These are phyloP conservation scores for Backusella tuberculispora DNA, from an alignment of 192 early-diverging fungal species.

Conservation along the genomic window DNA sequence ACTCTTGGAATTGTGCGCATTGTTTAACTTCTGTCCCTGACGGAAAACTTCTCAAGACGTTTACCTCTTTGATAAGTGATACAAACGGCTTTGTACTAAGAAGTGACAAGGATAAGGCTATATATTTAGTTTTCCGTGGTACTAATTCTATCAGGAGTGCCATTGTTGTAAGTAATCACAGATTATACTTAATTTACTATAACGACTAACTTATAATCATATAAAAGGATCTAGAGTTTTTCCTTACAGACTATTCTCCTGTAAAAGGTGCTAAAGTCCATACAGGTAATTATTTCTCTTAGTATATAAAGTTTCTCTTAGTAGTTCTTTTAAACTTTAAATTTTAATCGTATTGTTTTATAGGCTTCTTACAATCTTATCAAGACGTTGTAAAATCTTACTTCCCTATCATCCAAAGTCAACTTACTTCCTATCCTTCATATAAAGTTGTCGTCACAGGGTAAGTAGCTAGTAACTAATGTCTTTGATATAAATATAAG, in stretches of 20 bases:
- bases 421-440: conserved; percentile 20
- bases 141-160: conserved; percentile 16
- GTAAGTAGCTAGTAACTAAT: background rate
- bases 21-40: conserved; percentile 25
- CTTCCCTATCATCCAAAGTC: background rate
- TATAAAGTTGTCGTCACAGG: conserved; percentile 35
- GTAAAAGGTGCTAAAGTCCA: conserved; percentile 28
- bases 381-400: background rate
- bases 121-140: conserved; percentile 34
- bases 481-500: background rate
- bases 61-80: conserved; percentile 19
- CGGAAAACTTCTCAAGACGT: conserved; percentile 17
- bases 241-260: conserved; percentile 22
- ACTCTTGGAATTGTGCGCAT: conserved; percentile 19
- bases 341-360: background rate
- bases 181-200: background rate
- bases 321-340: background rate
- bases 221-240: conserved; percentile 21
- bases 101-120: conserved; percentile 21
- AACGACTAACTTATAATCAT: background rate
- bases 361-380: background rate
- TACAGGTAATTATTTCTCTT: conserved; percentile 10
- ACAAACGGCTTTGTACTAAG: conserved; percentile 29
- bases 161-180: conserved; percentile 5
- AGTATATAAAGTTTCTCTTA: background rate